Conservation (phyloP, 805 yeast genomes). For the Saturnispora sekii region DNA sequence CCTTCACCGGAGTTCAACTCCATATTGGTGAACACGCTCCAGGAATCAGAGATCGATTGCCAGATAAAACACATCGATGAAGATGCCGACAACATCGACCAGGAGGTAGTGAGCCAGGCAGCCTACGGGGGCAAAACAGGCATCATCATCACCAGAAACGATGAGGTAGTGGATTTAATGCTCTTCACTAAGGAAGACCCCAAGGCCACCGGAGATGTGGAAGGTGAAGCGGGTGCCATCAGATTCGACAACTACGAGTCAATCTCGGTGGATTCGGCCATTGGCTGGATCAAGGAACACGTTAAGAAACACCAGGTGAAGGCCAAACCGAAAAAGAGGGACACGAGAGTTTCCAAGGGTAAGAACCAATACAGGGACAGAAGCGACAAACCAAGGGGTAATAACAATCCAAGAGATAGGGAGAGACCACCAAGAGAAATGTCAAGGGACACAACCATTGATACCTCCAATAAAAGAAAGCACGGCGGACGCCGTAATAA, state of each 20-base stretch:
- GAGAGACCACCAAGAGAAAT: slow-evolving; percentile 7
- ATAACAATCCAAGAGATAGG: slow-evolving; percentile 9
- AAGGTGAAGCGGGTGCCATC: slow-evolving; percentile 42
- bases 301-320: slow-evolving; percentile 33
- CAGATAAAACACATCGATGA: slow-evolving; percentile 20
- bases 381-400: slow-evolving; percentile 7
- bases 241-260: slow-evolving; percentile 76
- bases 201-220: slow-evolving; percentile 26
- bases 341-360: slow-evolving; percentile 6
- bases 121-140: slow-evolving; percentile 75
- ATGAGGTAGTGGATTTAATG: slow-evolving; percentile 55
- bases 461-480: slow-evolving; percentile 9
- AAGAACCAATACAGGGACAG: slow-evolving; percentile 7
- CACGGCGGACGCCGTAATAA: slow-evolving; percentile 14
- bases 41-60: slow-evolving; percentile 28
- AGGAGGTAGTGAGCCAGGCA: slow-evolving; percentile 55
- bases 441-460: too few relatives aligned
- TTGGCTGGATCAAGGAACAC: slow-evolving; percentile 37
- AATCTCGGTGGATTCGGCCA: slow-evolving; percentile 57
- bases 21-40: slow-evolving; percentile 31
- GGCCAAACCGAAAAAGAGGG: slow-evolving; percentile 11
- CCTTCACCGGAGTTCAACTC: slow-evolving; percentile 26
- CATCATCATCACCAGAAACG: slow-evolving; percentile 46
- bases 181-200: slow-evolving; percentile 43
- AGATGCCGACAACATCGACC: slow-evolving; percentile 26